A percentile compares a stretch with the other conserved stretches of the same genome.
Evolutionary conservation across 768 basidiomycete species (phyloP).

Genomic region (Auricularia sp.): DNA sequence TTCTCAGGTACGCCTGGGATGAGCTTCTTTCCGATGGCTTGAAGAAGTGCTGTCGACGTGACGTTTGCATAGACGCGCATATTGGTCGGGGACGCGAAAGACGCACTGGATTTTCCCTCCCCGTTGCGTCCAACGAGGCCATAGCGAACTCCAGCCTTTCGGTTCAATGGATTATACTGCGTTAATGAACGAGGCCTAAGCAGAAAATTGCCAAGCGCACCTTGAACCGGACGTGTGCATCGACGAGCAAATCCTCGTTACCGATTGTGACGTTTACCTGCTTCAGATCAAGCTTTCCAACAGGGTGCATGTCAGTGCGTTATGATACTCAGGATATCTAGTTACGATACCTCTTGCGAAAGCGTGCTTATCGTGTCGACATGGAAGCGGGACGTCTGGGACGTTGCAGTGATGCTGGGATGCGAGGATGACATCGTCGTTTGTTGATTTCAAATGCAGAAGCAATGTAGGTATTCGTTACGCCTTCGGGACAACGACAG

Average conservation of each 20-base stretch:
- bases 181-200: not conserved
- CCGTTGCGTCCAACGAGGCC: constrained; percentile 49
- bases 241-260: constrained; percentile 39
- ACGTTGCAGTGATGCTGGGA: constrained; percentile 26
- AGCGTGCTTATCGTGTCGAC: constrained; percentile 33
- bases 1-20: constrained; percentile 39
- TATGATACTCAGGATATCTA: not conserved
- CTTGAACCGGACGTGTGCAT: constrained; percentile 43
- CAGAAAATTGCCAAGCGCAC: not conserved
- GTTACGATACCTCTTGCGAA: constrained; percentile 12
- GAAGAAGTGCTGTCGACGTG: constrained; percentile 23
- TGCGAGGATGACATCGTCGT: not conserved
- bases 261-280: constrained; percentile 43
- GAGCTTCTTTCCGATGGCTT: constrained; percentile 31
- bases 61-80: not conserved
- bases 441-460: not conserved
- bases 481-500: not conserved
- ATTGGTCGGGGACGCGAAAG: not conserved
- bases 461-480: not conserved
- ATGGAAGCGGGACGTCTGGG: constrained; percentile 41
- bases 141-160: constrained; percentile 32
- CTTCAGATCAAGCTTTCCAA: constrained; percentile 38
- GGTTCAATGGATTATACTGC: not conserved
- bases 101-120: constrained; percentile 39
- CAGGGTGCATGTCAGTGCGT: not conserved